Evolutionary conservation across 1,284 basidiomycete genomes (phyloP), one percentile per base, ranked within the genome.

Genomic region (Apiotrichum brassicae): DNA sequence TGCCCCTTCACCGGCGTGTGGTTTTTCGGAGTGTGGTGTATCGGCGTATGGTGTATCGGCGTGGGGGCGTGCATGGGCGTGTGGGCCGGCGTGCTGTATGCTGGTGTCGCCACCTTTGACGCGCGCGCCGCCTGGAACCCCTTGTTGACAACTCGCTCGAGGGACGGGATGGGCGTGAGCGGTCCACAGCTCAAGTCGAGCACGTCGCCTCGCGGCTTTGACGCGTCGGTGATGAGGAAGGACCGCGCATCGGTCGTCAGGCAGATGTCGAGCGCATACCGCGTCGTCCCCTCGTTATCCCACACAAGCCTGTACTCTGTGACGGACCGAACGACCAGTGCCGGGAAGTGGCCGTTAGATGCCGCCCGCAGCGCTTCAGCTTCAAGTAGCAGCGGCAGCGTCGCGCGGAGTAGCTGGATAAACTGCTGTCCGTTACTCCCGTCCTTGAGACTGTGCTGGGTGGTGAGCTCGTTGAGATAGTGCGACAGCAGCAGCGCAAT

Each of bases 381-480:
- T 41, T 61, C 60, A 3, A 59, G 49, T 4, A 70, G 38, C 14
- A 70, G 50, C 1, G 68, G 68, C 6, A 70, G 53, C 2, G 66
- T 66, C 8, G 57, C 51, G 18, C 63, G 59, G 3, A 70, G 55
- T 1, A 68, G 58, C 48, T 39, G 39, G 36, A 66, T 56, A 36
- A 69, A 70, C 33, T 60, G 53, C 44, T 53, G 52, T 9, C 60
- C 67, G 22, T 44, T 43, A 43, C 35, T 41, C 20, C 55, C 55
- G 9, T 34, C 40, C 33, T 18, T 30, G 9, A 40, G 24, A 2
- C 32, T 18, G 3, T 38, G 23, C 19, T 53, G 51, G 3, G 46
- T 32, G 7, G 59, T 58, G 25, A 68, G 46, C 57, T 68, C 64
- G 40, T 71, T 73, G 32, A 73, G 56, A 32, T 56, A 51, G 40